Percentiles rank a stretch among this genome's conserved stretches.
Conservation (phyloP, 2,329 filamentous ascomycete species). For the Teratosphaeria epicoccoides region DNA sequence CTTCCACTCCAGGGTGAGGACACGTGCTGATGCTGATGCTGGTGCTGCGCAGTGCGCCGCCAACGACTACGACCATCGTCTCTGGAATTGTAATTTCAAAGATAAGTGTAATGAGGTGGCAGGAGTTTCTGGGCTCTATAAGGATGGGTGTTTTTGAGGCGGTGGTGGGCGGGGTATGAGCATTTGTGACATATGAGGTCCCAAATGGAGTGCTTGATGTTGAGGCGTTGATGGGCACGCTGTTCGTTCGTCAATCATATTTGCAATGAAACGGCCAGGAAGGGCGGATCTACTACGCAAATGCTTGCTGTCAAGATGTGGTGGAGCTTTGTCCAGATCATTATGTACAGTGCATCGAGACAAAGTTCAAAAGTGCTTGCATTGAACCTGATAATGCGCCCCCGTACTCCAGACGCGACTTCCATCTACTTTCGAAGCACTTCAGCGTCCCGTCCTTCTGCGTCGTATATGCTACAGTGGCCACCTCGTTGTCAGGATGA, state of each 20-base stretch:
- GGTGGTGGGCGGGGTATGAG: neutral
- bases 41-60: neutral
- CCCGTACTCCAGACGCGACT: neutral
- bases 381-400: neutral
- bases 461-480: no score
- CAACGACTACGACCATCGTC: neutral
- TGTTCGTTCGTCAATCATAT: no score
- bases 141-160: neutral
- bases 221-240: neutral
- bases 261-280: no score
- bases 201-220: no score
- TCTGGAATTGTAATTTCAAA: no score
- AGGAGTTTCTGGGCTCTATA: neutral
- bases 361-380: neutral
- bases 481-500: conserved; percentile 8
- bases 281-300: no score
- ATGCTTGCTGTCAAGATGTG: no score
- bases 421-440: no score
- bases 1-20: neutral
- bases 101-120: neutral
- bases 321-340: no score
- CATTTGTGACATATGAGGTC: no score
- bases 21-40: neutral
- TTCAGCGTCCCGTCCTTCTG: no score
- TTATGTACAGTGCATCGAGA: no score